Conservation (phyloP, 129 eudicot species). For the Chrysanthemum makinoi region DNA sequence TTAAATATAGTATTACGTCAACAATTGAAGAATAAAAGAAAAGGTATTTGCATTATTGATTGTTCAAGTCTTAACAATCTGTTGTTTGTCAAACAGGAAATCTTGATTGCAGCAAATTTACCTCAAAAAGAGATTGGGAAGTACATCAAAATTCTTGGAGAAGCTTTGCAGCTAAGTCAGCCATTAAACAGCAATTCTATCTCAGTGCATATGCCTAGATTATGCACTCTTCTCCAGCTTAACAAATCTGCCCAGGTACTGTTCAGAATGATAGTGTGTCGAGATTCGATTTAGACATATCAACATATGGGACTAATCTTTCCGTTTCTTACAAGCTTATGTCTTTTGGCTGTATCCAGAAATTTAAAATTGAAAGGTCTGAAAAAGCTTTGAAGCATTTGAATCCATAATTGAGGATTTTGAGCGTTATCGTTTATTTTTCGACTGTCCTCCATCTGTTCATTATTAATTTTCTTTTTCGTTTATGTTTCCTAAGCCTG, state of each 20-base stretch:
- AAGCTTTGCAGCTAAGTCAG: conserved; percentile 95
- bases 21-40: too few species aligned
- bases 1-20: too few species aligned
- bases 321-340: background rate
- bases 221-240: conserved; percentile 97
- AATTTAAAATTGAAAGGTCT: too few species aligned
- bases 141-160: conserved; percentile 97
- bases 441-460: too few species aligned
- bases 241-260: conserved; percentile 98
- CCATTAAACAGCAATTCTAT: conserved; percentile 98
- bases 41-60: too few species aligned
- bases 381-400: too few species aligned
- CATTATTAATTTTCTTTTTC: background rate
- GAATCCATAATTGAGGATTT: too few species aligned
- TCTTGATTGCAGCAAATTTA: conserved; percentile 89
- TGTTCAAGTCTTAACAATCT: background rate
- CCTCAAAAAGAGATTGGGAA: conserved; percentile 99
- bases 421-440: too few species aligned
- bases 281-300: background rate
- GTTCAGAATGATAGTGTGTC: background rate
- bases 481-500: background rate
- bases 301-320: background rate
- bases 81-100: conserved; percentile 60
- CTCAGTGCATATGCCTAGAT: conserved; percentile 98
- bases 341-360: too few species aligned